Base-by-base conservation (phyloP, 441 rosid species). In the Populus hybrid region DNA sequence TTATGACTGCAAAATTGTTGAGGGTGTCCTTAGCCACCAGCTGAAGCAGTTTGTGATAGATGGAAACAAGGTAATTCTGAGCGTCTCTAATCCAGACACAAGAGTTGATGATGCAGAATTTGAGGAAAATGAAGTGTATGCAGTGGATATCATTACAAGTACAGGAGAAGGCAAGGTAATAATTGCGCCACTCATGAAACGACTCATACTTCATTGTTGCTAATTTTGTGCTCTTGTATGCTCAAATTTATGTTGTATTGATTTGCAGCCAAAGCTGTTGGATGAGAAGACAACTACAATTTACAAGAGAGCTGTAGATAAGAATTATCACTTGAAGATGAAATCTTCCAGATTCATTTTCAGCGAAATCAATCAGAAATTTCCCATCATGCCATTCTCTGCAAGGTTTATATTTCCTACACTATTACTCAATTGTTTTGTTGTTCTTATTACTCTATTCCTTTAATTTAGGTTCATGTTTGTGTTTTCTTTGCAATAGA, bases 131-230 rank as follows among this genome's bases (percentile, higher is more conserved):
- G 93, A 94, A 89, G 97, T 94, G 54, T 96, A 94, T 80, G 87
- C 97, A 0, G 83, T 96, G 57, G 99, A 96, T 80, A 96, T 96
- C 36, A 95, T 94, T 26, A 88, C 97, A 36, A 94, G 98, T 84
- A 90, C 99, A 0, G 99, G 98, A 72, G 98, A 96, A n/a, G 99
- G 99, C 81, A 96, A 96, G 98, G 99, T 94, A 87, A 82, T 76
- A 68, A 12, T 2, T 26, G 28, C 2, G 2, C 28, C 28, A 26
- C 28, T 26, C 28, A 26, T 50, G 20, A 50, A 50, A 14, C n/a
- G 6, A 50, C 57, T 3, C 57, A 14, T 50, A 50, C 57, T 14
- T 50, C 8, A 14, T 50, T 50, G 18, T 46, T 14, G 57, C 6
- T 46, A 46, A 46, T 46, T 46, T 1, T 10, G 23, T 69, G 10